Evolutionary conservation across 1,284 basidiomycete species (phyloP), one percentile per base, ranked within the genome.

Genomic region (Anthracocystis walkeri): DNA sequence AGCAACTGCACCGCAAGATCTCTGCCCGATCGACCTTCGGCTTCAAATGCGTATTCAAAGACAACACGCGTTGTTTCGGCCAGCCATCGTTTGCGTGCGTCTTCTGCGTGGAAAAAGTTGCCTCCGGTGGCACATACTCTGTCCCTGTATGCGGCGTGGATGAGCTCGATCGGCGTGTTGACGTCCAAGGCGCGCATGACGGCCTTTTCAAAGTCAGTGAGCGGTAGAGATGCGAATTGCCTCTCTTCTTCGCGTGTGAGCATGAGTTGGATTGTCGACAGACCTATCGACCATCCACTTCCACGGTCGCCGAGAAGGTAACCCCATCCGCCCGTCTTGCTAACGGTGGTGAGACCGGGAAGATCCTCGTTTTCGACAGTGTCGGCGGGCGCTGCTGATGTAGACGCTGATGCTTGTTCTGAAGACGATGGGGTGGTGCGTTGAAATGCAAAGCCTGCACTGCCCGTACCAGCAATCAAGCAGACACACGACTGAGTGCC

Each of bases 21-120:
- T 14, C 52, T 48, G 4, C 72, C 38, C 42, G 48, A 25, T 42
- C 67, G 11, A 23, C 55, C 40, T 7, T 38, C 3, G 42, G 65
- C 7, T 25, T 61, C 52, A 20, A 62, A 59, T 2, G 64, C 58
- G 53, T 77, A 52, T 23, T 60, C 40, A 21, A 82, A 79, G 4
- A 83, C 79, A n/a, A 82, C 69, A 2, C 77, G 67, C 6, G 78
- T 78, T 0, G 68, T 65, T 11, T 75, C 73, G 18, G 82, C 81
- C 16, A 82, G 65, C 82, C 79, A 81, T 7, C 81, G 54, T 29
- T 83, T 83, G 35, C 82, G 72, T 7, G 58, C 60, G 20, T 79
- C 75, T 48, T 83, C 82, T 40, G 75, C 68, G 44, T 60, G 48
- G 53, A 71, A 63, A 44, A 78, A 77, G 52, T 75, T 75, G 57